Evolutionary conservation across 2,329 filamentous ascomycete genomes (phyloP), one percentile per base, ranked within the genome.

Genomic region (Pseudogymnoascus sp.): DNA sequence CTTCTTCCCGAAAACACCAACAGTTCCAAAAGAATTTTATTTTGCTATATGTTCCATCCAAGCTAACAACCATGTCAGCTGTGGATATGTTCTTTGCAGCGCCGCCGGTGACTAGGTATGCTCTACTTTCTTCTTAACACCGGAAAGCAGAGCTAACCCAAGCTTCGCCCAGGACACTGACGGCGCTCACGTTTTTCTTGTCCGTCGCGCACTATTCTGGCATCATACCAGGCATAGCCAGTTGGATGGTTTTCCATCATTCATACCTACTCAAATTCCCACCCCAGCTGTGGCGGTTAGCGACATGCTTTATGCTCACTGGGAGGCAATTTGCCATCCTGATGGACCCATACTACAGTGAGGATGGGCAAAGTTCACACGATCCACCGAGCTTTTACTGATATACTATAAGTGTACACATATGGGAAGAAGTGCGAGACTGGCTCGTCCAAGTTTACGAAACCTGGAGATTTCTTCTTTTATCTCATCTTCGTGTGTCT

Each of bases 271-370:
- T 85, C 69, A 79, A 78, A 58, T 71, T 80, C 34, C 74, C 81
- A 20, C 72, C 72, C 6, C 67, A 75, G 61, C n/a, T 75, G 65
- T 75, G 74, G 74, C 70, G 73, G 57, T 30, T 72, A 11, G 54
- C 70, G 14, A 72, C 73, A 18, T 68, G 70, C 34, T 75, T 75
- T 62, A 64, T 75, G 30, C 64, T 75, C 32, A 73, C 72, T 9
- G 69, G 70, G 4, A 64, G 66, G 20, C 58, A 69, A 14, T 59
- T 75, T 18, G 64, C 74, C 41, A 81, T 89, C 64, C 69, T 89
- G 59, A 78, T 89, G 71, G 87, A 90, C 72, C 83, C 88, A 57
- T 89, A 88, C 75, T 85, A 88, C 71, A 73, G 82, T 85, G 77
- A 68, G 81, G 61, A 60, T 65, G 64, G 62, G 63, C 30, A 62